Evolutionary conservation across 345 rosid species (phyloP).

Genomic region (Corchorus capsularis): DNA sequence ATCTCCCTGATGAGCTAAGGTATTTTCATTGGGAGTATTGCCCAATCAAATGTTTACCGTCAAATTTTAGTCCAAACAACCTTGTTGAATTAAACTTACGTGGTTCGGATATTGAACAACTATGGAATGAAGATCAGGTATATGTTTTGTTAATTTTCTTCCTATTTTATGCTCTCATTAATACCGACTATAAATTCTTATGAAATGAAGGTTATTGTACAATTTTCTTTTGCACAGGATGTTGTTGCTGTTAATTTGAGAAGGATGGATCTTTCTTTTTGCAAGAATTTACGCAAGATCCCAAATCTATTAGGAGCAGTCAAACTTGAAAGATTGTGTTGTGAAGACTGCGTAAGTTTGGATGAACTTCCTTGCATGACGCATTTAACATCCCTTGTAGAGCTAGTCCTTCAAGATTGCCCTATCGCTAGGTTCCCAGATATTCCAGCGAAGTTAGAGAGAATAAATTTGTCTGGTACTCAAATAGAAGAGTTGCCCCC

Average conservation of each 20-base stretch:
- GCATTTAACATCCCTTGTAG: neutral
- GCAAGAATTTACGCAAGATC: neutral
- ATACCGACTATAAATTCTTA: neutral
- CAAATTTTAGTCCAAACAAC: slow-evolving; percentile 23
- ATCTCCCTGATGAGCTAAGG: slow-evolving; percentile 31
- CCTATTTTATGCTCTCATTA: neutral
- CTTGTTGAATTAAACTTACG: slow-evolving; percentile 32
- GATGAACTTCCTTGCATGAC: slow-evolving; percentile 15
- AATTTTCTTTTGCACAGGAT: slow-evolving; percentile 20
- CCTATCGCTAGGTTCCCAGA: neutral
- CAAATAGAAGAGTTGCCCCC: neutral
- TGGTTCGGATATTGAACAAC: slow-evolving; percentile 25
- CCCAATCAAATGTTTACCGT: slow-evolving; percentile 31
- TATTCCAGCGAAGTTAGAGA: neutral
- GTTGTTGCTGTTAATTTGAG: slow-evolving; percentile 25
- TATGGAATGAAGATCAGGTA: slow-evolving; percentile 36
- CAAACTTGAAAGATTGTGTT: slow-evolving; percentile 3
- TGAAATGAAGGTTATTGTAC: neutral
- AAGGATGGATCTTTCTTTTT: slow-evolving; percentile 28
- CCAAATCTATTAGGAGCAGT: no score
- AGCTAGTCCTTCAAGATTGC: neutral
- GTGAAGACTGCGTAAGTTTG: slow-evolving; percentile 30
- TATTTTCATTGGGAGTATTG: slow-evolving; percentile 39
- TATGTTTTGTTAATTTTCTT: neutral
- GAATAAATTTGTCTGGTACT: neutral